A percentile compares a stretch with the other conserved stretches of the same genome.
These are phyloP conservation scores for Phaeosphaeria sp. DNA, from an alignment of 2,329 filamentous ascomycete species.

Conservation along the genomic window DNA sequence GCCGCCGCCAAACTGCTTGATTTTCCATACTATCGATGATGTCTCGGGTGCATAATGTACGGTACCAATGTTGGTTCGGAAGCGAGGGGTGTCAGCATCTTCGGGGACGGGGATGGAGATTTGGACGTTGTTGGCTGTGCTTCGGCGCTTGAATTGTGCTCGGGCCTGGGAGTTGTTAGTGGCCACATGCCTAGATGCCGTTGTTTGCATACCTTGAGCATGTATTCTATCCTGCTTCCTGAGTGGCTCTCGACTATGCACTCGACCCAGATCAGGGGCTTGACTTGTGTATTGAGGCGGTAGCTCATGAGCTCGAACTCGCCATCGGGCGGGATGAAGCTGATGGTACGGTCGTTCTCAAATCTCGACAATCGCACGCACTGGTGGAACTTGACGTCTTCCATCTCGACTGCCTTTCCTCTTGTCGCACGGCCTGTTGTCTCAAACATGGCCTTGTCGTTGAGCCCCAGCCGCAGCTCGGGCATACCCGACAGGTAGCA, in stretches of 20 bases:
- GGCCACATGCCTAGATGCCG: background rate
- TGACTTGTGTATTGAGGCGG: slow-evolving; percentile 96
- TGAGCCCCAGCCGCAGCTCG: slow-evolving; percentile 88
- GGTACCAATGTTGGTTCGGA: slow-evolving; percentile 95
- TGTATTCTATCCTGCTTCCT: slow-evolving; percentile 95
- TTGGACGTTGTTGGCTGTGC: slow-evolving; percentile 98
- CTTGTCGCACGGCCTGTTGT: slow-evolving; percentile 91
- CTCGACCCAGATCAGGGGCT: slow-evolving; percentile 98
- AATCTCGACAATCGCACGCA: slow-evolving; percentile 95
- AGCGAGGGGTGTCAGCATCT: slow-evolving; percentile 93
- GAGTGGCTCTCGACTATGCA: slow-evolving; percentile 96
- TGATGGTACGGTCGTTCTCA: slow-evolving; percentile 98
- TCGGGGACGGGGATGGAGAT: slow-evolving; percentile 97
- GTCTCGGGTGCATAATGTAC: slow-evolving; percentile 98
- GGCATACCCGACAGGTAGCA: slow-evolving; percentile 99
- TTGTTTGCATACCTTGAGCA: slow-evolving; percentile 73
- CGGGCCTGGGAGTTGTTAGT: slow-evolving; percentile 64
- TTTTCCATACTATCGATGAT: slow-evolving; percentile 99
- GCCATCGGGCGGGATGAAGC: slow-evolving; percentile 96
- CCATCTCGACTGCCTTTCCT: slow-evolving; percentile 99
- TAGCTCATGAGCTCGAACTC: slow-evolving; percentile 99
- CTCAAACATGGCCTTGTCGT: slow-evolving; percentile 99
- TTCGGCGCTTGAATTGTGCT: slow-evolving; percentile 96
- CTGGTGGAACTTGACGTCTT: slow-evolving; percentile 99
- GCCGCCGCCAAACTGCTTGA: slow-evolving; percentile 98